Percentiles rank a stretch among this genome's conserved stretches.
phyloP scores from a whole-genome alignment of 345 rosid genomes.

The Excoecaria cochinchinensis region DNA sequence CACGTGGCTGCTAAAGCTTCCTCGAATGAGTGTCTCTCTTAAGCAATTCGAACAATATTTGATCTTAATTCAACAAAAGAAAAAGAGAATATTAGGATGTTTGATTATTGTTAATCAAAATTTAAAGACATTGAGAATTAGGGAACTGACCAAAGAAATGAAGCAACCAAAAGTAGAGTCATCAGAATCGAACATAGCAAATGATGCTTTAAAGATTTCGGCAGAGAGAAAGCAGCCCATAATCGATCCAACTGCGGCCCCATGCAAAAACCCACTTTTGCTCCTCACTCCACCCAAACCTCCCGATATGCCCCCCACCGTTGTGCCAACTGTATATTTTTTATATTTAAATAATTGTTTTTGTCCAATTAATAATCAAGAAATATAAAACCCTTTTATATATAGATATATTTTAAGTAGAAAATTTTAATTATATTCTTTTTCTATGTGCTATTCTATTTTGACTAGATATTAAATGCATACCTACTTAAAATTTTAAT shows the following conservation, averaged over 20 bases:
- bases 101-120: too few species aligned
- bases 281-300: slow-evolving; percentile 29
- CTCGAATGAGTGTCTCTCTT: not conserved
- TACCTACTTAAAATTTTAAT: too few species aligned
- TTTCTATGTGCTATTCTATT: too few species aligned
- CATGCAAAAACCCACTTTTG: slow-evolving; percentile 24
- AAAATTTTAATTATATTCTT: too few species aligned
- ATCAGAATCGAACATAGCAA: slow-evolving; percentile 20
- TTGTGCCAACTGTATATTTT: slow-evolving; percentile 29
- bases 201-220: slow-evolving; percentile 12
- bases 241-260: slow-evolving; percentile 32
- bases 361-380: too few species aligned
- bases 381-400: too few species aligned
- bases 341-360: too few species aligned
- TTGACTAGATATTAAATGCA: too few species aligned
- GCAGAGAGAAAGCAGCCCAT: slow-evolving; percentile 26
- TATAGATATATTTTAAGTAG: too few species aligned
- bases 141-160: slow-evolving; percentile 21
- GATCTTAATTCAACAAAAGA: not conserved
- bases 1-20: not conserved
- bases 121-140: too few species aligned
- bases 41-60: not conserved
- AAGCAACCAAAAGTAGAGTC: slow-evolving; percentile 10
- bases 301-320: slow-evolving; percentile 29
- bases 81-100: too few species aligned